Percentiles rank a stretch among this genome's conserved stretches.
Evolutionary conservation across 805 yeast genomes (phyloP).

Genomic region (Ogataea degrootiae): DNA sequence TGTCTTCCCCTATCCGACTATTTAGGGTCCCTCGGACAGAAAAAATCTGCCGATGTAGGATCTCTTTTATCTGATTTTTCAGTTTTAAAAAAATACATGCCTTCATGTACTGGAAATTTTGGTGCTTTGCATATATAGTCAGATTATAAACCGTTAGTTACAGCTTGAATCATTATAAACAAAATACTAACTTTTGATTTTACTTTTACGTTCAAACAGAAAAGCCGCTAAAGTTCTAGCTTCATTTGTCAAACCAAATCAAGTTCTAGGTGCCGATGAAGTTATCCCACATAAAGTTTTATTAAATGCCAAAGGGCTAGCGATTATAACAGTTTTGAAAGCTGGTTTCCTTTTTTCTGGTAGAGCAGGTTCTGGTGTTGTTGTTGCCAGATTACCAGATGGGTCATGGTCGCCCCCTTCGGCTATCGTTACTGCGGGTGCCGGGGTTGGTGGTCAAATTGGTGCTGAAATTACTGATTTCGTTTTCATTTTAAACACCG

Average conservation of each 20-base stretch:
- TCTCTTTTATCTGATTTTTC: too few relatives aligned
- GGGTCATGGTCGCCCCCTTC: constrained; percentile 98
- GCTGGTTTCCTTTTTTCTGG: constrained; percentile 97
- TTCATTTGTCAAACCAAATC: constrained; percentile 92
- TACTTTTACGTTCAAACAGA: constrained; percentile 30
- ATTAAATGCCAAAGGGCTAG: constrained; percentile 88
- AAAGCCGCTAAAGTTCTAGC: constrained; percentile 92
- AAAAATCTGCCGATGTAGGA: too few relatives aligned
- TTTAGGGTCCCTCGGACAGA: too few relatives aligned
- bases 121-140: too few relatives aligned
- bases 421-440: constrained; percentile 94
- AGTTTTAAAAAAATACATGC: too few relatives aligned
- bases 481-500: constrained; percentile 83
- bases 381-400: constrained; percentile 89
- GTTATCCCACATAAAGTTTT: constrained; percentile 87
- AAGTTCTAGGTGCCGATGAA: constrained; percentile 80
- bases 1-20: too few relatives aligned
- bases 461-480: constrained; percentile 97
- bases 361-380: constrained; percentile 95
- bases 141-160: neutral
- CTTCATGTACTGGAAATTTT: too few relatives aligned
- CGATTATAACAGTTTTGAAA: constrained; percentile 86
- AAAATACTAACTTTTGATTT: neutral
- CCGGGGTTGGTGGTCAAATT: constrained; percentile 97
- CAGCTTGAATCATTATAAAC: neutral